phyloP scores from a whole-genome alignment of 2,329 filamentous ascomycete genomes.

The Hypoxylon sp. region DNA sequence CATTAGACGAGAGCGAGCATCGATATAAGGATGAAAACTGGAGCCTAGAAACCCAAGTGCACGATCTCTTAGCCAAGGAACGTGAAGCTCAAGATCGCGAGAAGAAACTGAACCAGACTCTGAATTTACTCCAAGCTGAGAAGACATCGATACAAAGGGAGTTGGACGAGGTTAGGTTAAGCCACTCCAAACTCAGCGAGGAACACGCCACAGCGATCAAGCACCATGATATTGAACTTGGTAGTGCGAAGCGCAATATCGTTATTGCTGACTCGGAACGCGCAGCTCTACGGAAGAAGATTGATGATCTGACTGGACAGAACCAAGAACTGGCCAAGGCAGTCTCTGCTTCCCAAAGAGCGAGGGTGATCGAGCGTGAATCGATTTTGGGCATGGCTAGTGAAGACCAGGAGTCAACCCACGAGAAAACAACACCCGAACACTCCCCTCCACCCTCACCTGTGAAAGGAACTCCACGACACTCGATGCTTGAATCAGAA shows the following conservation, averaged over 20 bases:
- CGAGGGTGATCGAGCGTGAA: conserved; percentile 72
- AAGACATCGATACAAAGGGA: conserved; percentile 84
- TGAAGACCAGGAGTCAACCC: conserved; percentile 70
- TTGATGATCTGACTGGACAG: conserved; percentile 87
- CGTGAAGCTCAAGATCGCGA: conserved; percentile 84
- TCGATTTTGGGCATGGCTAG: conserved; percentile 65
- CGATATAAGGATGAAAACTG: conserved; percentile 99
- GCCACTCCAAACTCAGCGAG: conserved; percentile 79
- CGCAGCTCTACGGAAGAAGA: conserved; percentile 78
- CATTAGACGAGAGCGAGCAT: conserved; percentile 91
- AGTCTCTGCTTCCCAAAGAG: conserved; percentile 73
- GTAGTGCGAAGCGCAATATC: conserved; percentile 81
- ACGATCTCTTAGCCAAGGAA: conserved; percentile 77
- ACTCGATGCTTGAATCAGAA: conserved; percentile 92
- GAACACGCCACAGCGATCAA: conserved; percentile 81
- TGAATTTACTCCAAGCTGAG: conserved; percentile 75
- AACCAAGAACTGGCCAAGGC: conserved; percentile 91
- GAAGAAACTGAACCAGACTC: conserved; percentile 77
- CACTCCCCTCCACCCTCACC: conserved; percentile 91
- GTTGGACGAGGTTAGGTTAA: conserved; percentile 86
- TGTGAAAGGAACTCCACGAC: conserved; percentile 88
- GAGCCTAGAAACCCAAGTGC: conserved; percentile 91
- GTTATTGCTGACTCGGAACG: conserved; percentile 81
- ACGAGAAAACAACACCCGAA: conserved; percentile 80
- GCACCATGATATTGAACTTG: conserved; percentile 88